Evolutionary conservation across 2,329 filamentous ascomycete species (phyloP).

Genomic region (Cladobotryum mycophilum): DNA sequence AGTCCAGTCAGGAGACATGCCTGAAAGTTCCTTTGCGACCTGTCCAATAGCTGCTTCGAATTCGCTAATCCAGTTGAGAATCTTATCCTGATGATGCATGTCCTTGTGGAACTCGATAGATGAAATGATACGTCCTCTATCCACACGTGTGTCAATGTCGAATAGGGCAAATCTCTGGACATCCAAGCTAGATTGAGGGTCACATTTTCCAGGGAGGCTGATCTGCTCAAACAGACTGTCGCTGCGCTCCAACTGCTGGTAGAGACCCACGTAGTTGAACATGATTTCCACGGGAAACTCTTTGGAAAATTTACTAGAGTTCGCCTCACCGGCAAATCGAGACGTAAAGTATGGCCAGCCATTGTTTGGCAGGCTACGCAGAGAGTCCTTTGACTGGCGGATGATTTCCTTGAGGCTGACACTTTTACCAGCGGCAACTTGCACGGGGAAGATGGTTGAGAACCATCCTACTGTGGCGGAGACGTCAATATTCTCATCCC

Average conservation of each 20-base stretch:
- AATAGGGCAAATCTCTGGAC: not conserved
- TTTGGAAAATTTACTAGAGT: conserved; percentile 21
- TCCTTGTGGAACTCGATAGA: not conserved
- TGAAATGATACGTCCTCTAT: not conserved
- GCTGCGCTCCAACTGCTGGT: conserved; percentile 13
- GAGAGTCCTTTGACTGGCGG: conserved; percentile 16
- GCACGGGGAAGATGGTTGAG: conserved; percentile 25
- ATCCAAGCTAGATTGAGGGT: not conserved
- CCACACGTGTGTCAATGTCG: not conserved
- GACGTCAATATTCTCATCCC: conserved; percentile 22
- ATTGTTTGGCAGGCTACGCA: conserved; percentile 12
- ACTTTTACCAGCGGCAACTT: not conserved
- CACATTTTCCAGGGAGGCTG: not conserved
- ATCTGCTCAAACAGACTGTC: not conserved
- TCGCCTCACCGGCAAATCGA: conserved; percentile 14
- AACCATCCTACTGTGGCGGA: conserved; percentile 31
- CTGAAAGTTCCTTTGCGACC: not conserved
- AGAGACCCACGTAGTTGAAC: conserved; percentile 22
- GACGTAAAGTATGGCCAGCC: conserved; percentile 18
- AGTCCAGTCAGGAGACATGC: not conserved
- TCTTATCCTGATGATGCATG: not conserved
- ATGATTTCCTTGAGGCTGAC: conserved; percentile 10
- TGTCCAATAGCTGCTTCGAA: not conserved
- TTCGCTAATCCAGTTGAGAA: not conserved
- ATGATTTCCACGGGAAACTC: conserved; percentile 28